Base-by-base conservation (phyloP, 352 stramenopile genomes). In the Globisporangium rhizosaccharum region DNA sequence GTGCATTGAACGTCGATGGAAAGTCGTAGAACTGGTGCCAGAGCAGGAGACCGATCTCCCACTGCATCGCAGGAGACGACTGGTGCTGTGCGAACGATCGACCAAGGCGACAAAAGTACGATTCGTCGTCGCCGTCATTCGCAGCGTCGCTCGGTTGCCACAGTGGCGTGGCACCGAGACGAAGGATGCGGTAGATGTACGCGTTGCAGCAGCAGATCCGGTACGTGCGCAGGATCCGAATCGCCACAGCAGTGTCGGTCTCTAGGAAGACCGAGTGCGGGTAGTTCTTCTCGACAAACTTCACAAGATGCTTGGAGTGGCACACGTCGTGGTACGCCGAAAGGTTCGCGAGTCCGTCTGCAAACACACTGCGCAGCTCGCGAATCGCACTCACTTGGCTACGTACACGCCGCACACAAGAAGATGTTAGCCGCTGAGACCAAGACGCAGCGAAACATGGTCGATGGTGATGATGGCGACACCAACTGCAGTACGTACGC, bases 171-270 rank as follows among this genome's bases (percentile, higher is more conserved):
- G 60, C 56, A 2, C 63, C 58, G 1, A 70, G 51, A 10, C 63
- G 63, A 12, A 70, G 57, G 28, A 70, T 61, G 2, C 63, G 63
- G 28, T 66, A 70, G 5, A 66, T 48, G 20, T 42, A 52, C 8
- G 59, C 54, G 33, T 70, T 70, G 46, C 63, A 70, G 48, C 57
- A 63, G 30, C 58, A 60, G 2, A 36, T 54, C 15, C 63, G 58
- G 51, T 70, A 70, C 11, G 62, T 26, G n/a, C 55, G 58, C 36
- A 70, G 12, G 20, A 66, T 36, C 10, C 49, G 51, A 3, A 44
- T 30, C 8, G 58, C 17, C 14, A 53, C 15, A 4, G 36, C 20
- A 3, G 33, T 18, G 37, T 60, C 57, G 0, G 18, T 1, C 36
- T 47, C 51, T 14, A 46, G 18, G 20, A 56, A 56, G 33, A 56